A percentile compares a stretch with the other conserved stretches of the same genome.
Evolutionary conservation across 768 basidiomycete species (phyloP).

Genomic region (Hypholoma fasciculare): DNA sequence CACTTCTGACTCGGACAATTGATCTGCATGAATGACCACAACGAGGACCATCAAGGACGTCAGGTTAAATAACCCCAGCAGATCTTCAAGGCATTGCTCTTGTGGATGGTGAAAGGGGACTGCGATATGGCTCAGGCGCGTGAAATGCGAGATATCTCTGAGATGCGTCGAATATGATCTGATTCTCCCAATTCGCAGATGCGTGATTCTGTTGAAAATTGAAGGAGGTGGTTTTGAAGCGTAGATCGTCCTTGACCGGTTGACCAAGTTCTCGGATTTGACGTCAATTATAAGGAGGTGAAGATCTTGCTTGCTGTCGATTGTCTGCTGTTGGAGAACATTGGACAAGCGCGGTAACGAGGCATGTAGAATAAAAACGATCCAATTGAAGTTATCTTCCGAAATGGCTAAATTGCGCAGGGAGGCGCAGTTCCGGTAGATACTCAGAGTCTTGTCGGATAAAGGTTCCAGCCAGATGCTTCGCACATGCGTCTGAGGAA

Average conservation of each 20-base stretch:
- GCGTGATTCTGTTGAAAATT: not conserved
- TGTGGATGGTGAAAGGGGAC: not conserved
- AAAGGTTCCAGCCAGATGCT: conserved; percentile 20
- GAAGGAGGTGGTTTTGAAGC: not conserved
- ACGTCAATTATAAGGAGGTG: not conserved
- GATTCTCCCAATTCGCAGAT: not conserved
- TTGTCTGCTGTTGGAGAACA: not conserved
- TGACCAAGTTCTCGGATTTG: not conserved
- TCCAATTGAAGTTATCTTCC: conserved; percentile 20
- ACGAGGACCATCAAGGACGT: not conserved
- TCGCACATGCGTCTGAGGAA: conserved; percentile 10
- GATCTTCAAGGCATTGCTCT: not conserved
- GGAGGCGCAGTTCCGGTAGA: conserved; percentile 18
- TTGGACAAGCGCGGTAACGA: not conserved
- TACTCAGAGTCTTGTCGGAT: conserved; percentile 15
- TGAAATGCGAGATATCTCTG: not conserved
- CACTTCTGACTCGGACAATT: not conserved
- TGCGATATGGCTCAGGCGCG: not conserved
- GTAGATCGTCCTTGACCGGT: not conserved
- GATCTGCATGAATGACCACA: not conserved
- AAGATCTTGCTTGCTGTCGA: not conserved
- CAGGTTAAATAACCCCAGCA: not conserved
- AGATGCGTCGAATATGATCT: not conserved
- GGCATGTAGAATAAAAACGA: conserved; percentile 12
- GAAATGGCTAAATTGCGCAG: conserved; percentile 17